Evolutionary conservation across 495 filamentous ascomycete species (phyloP).

Genomic region (Amorphotheca resinae): DNA sequence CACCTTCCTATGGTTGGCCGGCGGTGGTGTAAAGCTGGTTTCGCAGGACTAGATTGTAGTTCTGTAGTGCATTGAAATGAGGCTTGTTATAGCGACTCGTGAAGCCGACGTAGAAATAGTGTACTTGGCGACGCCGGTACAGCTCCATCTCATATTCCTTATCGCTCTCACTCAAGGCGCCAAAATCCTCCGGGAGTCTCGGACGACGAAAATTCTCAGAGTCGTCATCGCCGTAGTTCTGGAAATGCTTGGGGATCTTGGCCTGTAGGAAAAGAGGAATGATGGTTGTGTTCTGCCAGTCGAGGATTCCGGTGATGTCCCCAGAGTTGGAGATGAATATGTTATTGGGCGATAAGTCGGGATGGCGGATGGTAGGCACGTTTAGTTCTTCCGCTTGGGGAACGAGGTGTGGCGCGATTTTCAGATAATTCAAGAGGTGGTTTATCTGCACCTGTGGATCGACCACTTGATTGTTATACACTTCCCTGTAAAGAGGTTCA

Average conservation of each 20-base stretch:
- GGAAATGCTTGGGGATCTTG: slow-evolving; percentile 7
- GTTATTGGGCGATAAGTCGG: slow-evolving; percentile 3
- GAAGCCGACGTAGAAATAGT: slow-evolving; percentile 6
- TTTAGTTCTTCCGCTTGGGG: slow-evolving; percentile 3
- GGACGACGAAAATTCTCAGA: slow-evolving; percentile 5
- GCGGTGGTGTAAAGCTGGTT: slow-evolving; percentile 4
- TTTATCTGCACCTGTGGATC: slow-evolving; percentile 4
- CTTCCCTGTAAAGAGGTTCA: slow-evolving; percentile 4
- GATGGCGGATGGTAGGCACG: slow-evolving; percentile 5
- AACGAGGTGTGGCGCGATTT: slow-evolving; percentile 1
- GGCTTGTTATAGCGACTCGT: slow-evolving; percentile 1
- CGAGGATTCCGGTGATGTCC: slow-evolving; percentile 2
- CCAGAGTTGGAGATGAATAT: slow-evolving; percentile 5
- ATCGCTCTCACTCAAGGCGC: not conserved
- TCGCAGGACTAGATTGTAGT: slow-evolving; percentile 4
- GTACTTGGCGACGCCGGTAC: slow-evolving; percentile 5
- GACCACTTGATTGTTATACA: slow-evolving; percentile 3
- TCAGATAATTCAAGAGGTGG: slow-evolving; percentile 1
- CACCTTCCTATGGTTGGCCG: slow-evolving; percentile 6
- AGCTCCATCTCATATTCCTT: slow-evolving; percentile 3
- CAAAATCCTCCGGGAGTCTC: not conserved
- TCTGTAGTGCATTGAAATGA: slow-evolving; percentile 5
- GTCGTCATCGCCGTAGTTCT: slow-evolving; percentile 7
- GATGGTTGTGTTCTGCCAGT: slow-evolving; percentile 3
- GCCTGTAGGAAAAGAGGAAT: slow-evolving; percentile 4